Evolutionary conservation across 148 eudicot species (phyloP).

Genomic region (Agrostemma githago): DNA sequence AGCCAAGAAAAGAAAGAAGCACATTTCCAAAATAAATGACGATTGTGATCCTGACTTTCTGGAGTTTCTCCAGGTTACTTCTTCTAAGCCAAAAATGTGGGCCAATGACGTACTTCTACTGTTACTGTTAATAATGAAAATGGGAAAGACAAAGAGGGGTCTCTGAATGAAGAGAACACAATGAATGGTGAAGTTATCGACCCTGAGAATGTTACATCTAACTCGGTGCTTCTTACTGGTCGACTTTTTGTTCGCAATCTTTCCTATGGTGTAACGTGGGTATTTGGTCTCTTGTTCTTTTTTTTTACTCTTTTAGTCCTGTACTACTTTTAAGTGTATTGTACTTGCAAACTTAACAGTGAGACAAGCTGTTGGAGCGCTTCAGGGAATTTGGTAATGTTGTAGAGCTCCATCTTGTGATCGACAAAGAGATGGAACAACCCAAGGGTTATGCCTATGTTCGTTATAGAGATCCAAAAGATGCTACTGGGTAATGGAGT

Average conservation of each 20-base stretch:
- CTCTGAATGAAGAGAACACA: constrained; percentile 19
- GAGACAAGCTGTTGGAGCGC: constrained; percentile 80
- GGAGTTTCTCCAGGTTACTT: constrained; percentile 72
- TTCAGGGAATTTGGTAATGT: constrained; percentile 61
- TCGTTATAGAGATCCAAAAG: constrained; percentile 56
- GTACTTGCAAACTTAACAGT: constrained; percentile 33
- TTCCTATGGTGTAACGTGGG: constrained; percentile 78
- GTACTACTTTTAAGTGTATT: not conserved
- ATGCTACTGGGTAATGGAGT: constrained; percentile 72
- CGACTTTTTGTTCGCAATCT: constrained; percentile 90
- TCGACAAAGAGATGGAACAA: constrained; percentile 79
- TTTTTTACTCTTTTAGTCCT: not conserved
- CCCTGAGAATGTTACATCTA: constrained; percentile 31
- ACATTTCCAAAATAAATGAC: constrained; percentile 24
- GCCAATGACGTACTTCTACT: constrained; percentile 52
- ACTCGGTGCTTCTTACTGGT: constrained; percentile 40
- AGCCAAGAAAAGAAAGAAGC: constrained; percentile 23
- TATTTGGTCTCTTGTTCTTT: not conserved
- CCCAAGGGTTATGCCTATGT: constrained; percentile 84
- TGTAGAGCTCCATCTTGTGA: constrained; percentile 74
- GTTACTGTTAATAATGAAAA: constrained; percentile 30
- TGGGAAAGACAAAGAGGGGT: constrained; percentile 18
- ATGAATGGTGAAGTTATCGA: constrained; percentile 26
- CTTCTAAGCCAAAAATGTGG: constrained; percentile 77
- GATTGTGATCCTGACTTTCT: constrained; percentile 53